Evolutionary conservation across 2,329 filamentous ascomycete genomes (phyloP), one percentile per base, ranked within the genome.

Genomic region (Neonectria coccinea): DNA sequence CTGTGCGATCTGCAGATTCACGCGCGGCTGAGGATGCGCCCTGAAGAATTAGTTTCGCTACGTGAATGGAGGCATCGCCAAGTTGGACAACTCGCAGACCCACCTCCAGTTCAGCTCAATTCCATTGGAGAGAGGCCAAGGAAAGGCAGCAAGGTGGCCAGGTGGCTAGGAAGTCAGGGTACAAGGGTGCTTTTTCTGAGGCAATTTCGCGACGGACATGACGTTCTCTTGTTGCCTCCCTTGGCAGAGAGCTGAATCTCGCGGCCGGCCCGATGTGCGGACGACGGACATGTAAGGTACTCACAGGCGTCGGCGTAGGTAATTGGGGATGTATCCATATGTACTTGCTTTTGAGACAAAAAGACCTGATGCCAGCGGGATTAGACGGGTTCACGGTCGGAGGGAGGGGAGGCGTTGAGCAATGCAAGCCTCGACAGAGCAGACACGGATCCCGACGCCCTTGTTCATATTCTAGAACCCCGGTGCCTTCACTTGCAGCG

Each of bases 171-270:
- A 18, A 27, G 51, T 39, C 48, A 33, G 42, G 53, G 45, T 58
- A 12, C 36, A 33, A 56, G 51, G 29, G 29, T 1, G 29, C 10
- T 25, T 25, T 36, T 55, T 65, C 50, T 67, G 62, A 52, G 62
- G 59, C 52, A 66, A 66, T 63, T 58, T 56, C 55, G 31, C 57
- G 33, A 53, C 56, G n/a, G 33, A 27, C 29, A 63, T 63, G 62
- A 59, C 65, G 55, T 44, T 10, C 41, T 52, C 18, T 39, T n/a
- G 27, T 22, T 31, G 36, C 31, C 47, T 39, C 66, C 53, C 57
- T 64, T 52, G 48, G 51, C 61, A 64, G 8, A 54, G 56, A 33
- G 42, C 60, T 63, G 50, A 64, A 27, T 47, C 36, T 60, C 36
- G 56, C 56, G 56, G 52, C 62, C 56, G 62, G 56, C 11, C 62